Conservation (phyloP, 768 basidiomycete genomes). For the Rhodotorula babjevae region DNA sequence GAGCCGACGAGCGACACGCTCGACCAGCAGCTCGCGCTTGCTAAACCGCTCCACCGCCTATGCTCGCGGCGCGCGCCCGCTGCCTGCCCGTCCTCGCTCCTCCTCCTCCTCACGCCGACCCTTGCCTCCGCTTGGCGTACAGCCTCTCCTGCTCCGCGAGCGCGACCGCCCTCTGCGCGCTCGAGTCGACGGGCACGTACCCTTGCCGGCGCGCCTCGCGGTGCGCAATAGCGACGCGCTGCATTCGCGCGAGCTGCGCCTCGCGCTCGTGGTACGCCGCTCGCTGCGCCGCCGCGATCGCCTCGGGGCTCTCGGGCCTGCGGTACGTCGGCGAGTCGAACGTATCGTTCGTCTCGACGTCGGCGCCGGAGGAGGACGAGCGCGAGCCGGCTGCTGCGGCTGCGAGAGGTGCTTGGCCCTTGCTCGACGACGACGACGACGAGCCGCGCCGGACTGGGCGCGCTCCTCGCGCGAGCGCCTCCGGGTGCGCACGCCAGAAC, state of each 20-base stretch:
- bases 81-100: no score
- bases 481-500: slow-evolving; percentile 7
- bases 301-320: neutral
- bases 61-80: no score
- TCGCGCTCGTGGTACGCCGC: neutral
- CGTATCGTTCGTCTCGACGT: neutral
- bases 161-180: neutral
- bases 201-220: neutral
- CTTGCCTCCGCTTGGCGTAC: neutral
- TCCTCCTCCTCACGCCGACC: neutral
- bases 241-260: slow-evolving; percentile 16
- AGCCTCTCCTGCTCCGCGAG: slow-evolving; percentile 8
- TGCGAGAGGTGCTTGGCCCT: neutral
- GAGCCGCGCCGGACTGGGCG: slow-evolving; percentile 11
- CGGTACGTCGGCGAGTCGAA: slow-evolving; percentile 11
- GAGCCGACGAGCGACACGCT: no score
- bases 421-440: neutral
- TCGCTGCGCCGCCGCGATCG: neutral
- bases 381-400: no score
- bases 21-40: no score
- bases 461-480: slow-evolving; percentile 2
- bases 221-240: slow-evolving; percentile 22
- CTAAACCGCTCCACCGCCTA: no score
- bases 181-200: neutral
- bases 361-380: no score